Percentiles rank a stretch among this genome's conserved stretches.
These are phyloP conservation scores for Toxicodendron radicans DNA, from an alignment of 345 rosid genomes.

Conservation along the genomic window DNA sequence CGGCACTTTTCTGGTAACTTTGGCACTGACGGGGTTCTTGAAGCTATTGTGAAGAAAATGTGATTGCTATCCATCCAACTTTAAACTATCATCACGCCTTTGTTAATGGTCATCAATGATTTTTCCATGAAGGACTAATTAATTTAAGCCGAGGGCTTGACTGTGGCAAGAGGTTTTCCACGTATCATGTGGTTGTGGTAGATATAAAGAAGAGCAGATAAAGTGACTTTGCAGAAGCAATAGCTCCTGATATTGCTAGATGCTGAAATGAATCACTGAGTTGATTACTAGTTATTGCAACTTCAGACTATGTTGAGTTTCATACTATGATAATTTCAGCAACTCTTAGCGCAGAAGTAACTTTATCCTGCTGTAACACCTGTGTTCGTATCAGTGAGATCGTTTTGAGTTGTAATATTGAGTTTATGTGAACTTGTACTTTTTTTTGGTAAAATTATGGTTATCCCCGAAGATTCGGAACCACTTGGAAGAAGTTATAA, in stretches of 20 bases:
- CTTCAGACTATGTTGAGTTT: neutral
- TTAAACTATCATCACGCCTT: neutral
- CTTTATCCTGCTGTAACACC: neutral
- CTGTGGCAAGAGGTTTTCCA: neutral
- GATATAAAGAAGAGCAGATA: neutral
- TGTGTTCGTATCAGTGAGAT: neutral
- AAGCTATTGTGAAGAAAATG: slow-evolving; percentile 69
- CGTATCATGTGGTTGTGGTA: neutral
- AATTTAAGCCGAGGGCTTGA: neutral
- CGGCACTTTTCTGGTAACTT: slow-evolving; percentile 48
- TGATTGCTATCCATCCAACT: slow-evolving; percentile 11
- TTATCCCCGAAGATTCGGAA: no score
- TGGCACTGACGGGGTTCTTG: slow-evolving; percentile 64
- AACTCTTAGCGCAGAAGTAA: neutral
- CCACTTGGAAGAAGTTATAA: no score
- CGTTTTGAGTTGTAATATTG: neutral
- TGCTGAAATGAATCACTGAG: neutral
- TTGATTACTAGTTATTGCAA: neutral
- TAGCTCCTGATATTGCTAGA: neutral
- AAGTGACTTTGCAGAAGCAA: neutral
- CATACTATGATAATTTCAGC: neutral
- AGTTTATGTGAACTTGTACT: neutral
- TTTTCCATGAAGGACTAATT: no score
- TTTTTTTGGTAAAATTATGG: no score
- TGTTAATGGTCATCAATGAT: neutral